A percentile compares a stretch with the other conserved stretches of the same genome.
phyloP scores from a whole-genome alignment of 768 basidiomycete genomes.

The Mycena polygramma region DNA sequence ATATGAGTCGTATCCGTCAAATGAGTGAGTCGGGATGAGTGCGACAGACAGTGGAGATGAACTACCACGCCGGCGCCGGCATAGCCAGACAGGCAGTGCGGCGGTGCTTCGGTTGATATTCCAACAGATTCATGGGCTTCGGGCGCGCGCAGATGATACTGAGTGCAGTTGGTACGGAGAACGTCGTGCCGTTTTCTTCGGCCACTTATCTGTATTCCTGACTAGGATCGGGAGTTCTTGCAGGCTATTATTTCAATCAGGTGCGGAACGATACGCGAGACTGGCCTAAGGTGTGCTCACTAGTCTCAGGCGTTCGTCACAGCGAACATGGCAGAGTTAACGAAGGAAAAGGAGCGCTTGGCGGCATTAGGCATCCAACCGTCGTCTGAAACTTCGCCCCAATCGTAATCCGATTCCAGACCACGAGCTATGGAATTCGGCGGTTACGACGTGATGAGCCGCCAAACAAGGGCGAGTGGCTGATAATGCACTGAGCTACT shows the following conservation, averaged over 20 bases:
- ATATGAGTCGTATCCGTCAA: no score
- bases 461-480: no score
- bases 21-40: no score
- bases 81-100: no score
- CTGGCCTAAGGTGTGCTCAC: background rate
- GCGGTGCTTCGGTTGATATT: no score
- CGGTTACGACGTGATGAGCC: no score
- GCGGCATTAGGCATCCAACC: slow-evolving; percentile 1
- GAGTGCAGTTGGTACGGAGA: slow-evolving; percentile 26
- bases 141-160: slow-evolving; percentile 30
- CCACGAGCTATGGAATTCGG: no score
- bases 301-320: slow-evolving; percentile 27
- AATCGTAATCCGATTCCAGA: no score
- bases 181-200: background rate
- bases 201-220: background rate
- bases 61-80: no score
- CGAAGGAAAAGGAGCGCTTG: slow-evolving; percentile 27
- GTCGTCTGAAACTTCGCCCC: background rate
- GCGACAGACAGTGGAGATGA: no score
- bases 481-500: no score
- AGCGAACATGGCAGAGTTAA: slow-evolving; percentile 30
- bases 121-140: slow-evolving; percentile 33
- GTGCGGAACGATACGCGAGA: background rate
- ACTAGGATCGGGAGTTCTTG: slow-evolving; percentile 23
- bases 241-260: slow-evolving; percentile 34